Evolutionary conservation across 2,329 filamentous ascomycete genomes (phyloP).

Genomic region (Calonectria pseudoreteaudii): DNA sequence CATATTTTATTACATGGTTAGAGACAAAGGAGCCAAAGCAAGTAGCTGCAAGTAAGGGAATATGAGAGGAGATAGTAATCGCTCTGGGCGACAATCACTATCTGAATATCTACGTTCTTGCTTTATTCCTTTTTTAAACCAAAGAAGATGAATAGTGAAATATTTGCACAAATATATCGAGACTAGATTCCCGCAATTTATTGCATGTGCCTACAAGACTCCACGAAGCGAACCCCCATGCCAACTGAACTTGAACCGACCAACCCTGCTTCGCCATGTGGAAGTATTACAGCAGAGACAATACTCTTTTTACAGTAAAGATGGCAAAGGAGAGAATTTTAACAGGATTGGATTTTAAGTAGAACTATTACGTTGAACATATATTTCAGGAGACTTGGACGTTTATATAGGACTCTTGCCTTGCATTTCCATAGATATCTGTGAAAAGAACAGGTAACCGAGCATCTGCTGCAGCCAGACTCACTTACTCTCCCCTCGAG

Average conservation of each 20-base stretch:
- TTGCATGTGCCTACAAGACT: not conserved
- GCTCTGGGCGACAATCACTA: too few relatives aligned
- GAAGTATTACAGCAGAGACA: too few relatives aligned
- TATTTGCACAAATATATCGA: not conserved
- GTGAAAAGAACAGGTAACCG: not conserved
- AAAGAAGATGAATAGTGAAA: too few relatives aligned
- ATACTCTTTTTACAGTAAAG: too few relatives aligned
- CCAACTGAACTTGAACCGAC: too few relatives aligned
- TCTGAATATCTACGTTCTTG: too few relatives aligned
- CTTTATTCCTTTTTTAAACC: too few relatives aligned
- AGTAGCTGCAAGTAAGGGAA: not conserved
- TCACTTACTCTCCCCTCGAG: not conserved
- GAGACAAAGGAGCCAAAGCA: not conserved
- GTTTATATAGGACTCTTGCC: fast-evolving
- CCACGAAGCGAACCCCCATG: too few relatives aligned
- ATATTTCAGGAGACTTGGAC: not conserved
- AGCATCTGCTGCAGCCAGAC: not conserved
- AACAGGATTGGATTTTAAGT: too few relatives aligned
- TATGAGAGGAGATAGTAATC: not conserved
- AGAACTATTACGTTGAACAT: not conserved
- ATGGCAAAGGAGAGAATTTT: too few relatives aligned
- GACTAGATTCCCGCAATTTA: not conserved
- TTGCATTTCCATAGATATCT: not conserved
- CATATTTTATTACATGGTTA: slow-evolving; percentile 17
- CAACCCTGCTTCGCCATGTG: too few relatives aligned